These are phyloP conservation scores for Mortierella sp. DNA, from an alignment of 371 early-diverging fungal species.

Conservation along the genomic window DNA sequence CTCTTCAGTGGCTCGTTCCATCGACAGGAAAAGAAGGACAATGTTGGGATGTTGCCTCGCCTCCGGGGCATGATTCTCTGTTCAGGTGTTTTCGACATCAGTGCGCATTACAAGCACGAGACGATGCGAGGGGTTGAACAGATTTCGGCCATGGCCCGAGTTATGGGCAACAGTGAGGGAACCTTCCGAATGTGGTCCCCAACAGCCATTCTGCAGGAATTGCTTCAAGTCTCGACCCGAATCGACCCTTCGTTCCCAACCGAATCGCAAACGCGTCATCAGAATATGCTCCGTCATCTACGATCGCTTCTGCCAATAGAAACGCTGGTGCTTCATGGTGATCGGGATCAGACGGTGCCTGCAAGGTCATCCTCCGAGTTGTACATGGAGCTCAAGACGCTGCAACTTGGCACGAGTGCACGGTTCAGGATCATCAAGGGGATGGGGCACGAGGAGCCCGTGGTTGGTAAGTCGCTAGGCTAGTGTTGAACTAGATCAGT, in stretches of 20 bases:
- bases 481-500: not conserved
- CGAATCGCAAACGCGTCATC: slow-evolving; percentile 46
- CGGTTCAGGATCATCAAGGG: slow-evolving; percentile 28
- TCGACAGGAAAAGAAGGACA: slow-evolving; percentile 5
- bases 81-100: slow-evolving; percentile 76
- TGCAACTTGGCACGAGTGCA: slow-evolving; percentile 33
- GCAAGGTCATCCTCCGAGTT: slow-evolving; percentile 37
- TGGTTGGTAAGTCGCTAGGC: slow-evolving; percentile 27
- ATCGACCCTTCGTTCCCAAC: slow-evolving; percentile 30
- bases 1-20: slow-evolving; percentile 7
- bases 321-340: slow-evolving; percentile 53
- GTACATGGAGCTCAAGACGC: slow-evolving; percentile 40
- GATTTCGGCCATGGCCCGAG: slow-evolving; percentile 77
- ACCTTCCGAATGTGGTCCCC: slow-evolving; percentile 36
- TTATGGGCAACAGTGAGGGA: slow-evolving; percentile 63
- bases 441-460: slow-evolving; percentile 50
- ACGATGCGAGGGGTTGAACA: slow-evolving; percentile 74
- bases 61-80: slow-evolving; percentile 46
- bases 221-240: slow-evolving; percentile 30
- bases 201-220: slow-evolving; percentile 35
- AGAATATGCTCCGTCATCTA: slow-evolving; percentile 34
- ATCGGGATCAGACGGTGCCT: slow-evolving; percentile 45
- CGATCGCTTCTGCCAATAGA: slow-evolving; percentile 45
- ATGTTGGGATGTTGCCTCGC: slow-evolving; percentile 31
- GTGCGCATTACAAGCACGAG: slow-evolving; percentile 71